phyloP scores from a whole-genome alignment of 176 grass and related monocot species.

The Calamus simplicifolius region DNA sequence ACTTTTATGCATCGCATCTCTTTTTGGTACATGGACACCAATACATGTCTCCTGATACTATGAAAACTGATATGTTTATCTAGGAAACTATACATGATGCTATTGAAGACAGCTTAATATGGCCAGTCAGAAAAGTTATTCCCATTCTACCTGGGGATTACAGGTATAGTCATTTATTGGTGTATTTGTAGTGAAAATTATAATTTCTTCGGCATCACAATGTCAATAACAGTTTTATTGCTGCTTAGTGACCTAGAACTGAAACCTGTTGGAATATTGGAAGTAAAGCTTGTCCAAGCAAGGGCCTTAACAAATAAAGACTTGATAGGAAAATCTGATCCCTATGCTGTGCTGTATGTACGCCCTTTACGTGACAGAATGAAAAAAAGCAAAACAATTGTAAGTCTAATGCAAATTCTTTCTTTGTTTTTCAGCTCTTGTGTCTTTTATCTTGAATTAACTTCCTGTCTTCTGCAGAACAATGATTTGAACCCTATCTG shows the following conservation, averaged over 20 bases:
- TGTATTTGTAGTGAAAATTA: conserved; percentile 2
- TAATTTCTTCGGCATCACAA: not conserved
- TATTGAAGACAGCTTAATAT: conserved; percentile 84
- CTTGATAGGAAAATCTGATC: conserved; percentile 91
- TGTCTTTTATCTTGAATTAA: conserved; percentile 21
- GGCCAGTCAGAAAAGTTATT: conserved; percentile 88
- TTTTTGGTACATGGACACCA: not conserved
- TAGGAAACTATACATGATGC: conserved; percentile 89
- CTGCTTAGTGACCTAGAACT: conserved; percentile 78
- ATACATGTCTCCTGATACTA: conserved; percentile 2
- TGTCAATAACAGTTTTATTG: conserved; percentile 21
- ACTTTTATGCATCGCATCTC: not conserved
- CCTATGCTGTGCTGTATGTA: conserved; percentile 69
- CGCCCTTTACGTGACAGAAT: conserved; percentile 77
- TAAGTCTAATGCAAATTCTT: conserved; percentile 41
- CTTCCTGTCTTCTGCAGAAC: conserved; percentile 45
- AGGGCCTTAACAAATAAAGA: conserved; percentile 86
- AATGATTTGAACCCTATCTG: conserved; percentile 98
- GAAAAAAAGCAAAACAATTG: conserved; percentile 95
- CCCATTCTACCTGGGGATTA: conserved; percentile 94
- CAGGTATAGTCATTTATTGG: conserved; percentile 35
- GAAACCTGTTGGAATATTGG: conserved; percentile 83
- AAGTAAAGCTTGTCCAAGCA: conserved; percentile 97
- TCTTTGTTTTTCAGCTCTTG: conserved; percentile 9
- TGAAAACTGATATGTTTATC: conserved; percentile 19